Base-by-base conservation (phyloP, 1,139 yeast species). In the Magnusiomyces suaveolens region DNA sequence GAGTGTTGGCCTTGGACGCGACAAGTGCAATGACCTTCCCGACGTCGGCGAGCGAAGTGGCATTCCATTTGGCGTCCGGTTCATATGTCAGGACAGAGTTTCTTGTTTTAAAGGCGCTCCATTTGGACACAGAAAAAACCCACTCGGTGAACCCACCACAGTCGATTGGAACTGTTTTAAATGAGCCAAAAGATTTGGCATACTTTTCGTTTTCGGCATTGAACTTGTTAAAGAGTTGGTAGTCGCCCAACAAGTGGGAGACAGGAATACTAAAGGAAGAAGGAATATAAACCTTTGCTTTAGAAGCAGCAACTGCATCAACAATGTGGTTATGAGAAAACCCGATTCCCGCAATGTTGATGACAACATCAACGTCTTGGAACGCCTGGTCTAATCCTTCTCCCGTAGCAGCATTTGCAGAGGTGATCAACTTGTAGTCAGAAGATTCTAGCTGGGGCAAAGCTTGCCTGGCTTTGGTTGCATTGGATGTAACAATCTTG, bases 241-340 rank as follows among this genome's bases (percentile, higher is more conserved):
- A 54, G 60, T 56, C 32, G 59, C 60, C 20, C 3, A 47, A 36
- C 4, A 12, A 10, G 64, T 65, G 20, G 66, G 64, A 6, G 59
- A 73, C 58, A 52, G 80, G 80, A 44, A 71, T 63, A 49, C 87
- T 87, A 61, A 78, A 82, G 63, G 82, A 86, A 2, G 86, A 78
- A 43, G 87, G 84, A 56, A 82, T 74, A 66, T 75, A 81, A 39
- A 81, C 62, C 64, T 78, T 76, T 48, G 82, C 81, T 8, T 52
- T 50, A 44, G 75, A 74, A 20, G 63, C 64, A 6, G 64, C 63
- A 1, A 77, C 73, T 3, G 80, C 74, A 2, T 72, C 69, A 12
- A 72, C 58, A 24, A 70, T 51, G 8, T 62, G 59, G 44, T 58
- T 61, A 52, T 66, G 62, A 59, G 72, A 75, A 41, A 72, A 53